Evolutionary conservation across 208 protist species (phyloP), one percentile per base, ranked within the genome.

Genomic region (Acanthamoeba castellanii): DNA sequence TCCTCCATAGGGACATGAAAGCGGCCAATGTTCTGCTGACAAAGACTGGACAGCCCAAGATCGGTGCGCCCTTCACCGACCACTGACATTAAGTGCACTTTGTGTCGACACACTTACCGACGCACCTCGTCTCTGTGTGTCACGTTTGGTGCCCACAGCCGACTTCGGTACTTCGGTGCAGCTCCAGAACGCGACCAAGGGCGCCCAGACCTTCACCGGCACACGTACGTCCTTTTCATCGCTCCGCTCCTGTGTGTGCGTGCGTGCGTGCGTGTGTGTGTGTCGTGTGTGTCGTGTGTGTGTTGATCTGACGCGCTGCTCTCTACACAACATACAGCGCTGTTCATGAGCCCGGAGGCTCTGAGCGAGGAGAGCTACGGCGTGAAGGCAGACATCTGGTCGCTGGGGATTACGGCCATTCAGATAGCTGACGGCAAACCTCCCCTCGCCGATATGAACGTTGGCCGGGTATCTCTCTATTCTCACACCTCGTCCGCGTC

Each of bases 401-500:
- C 90, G 47, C 90, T 94, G 47, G 90, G 90, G 30, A 94, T 94
- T 27, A 94, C 90, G 18, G 90, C 90, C 45, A 94, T 94, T 68
- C 90, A 94, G 55, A 85, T 94, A 84, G 90, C 90, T 85, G 90
- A 94, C 30, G 90, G 90, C 90, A 94, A 94, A 20, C 90, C 90
- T 85, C 90, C 90, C 55, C 72, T 84, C n/a, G 42, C 68, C 30
- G 90, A 94, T 42, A 94, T 84, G 90, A 94, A 94, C 52, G 90
- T 94, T 37, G 61, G 90, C 30, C 61, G 90, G 90, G 90, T 94
- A 84, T 27, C 3, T 4, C 47, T 52, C 47, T 14, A 14, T 11
- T 52, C 47, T 4, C 47, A 14, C 47, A 52, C 47, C 5, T 64
- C 59, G 20, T 64, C 18, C 5, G 5, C 59, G 22, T 64, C 18